Evolutionary conservation across 805 yeast genomes (phyloP).

Genomic region (Ogataea siamensis): DNA sequence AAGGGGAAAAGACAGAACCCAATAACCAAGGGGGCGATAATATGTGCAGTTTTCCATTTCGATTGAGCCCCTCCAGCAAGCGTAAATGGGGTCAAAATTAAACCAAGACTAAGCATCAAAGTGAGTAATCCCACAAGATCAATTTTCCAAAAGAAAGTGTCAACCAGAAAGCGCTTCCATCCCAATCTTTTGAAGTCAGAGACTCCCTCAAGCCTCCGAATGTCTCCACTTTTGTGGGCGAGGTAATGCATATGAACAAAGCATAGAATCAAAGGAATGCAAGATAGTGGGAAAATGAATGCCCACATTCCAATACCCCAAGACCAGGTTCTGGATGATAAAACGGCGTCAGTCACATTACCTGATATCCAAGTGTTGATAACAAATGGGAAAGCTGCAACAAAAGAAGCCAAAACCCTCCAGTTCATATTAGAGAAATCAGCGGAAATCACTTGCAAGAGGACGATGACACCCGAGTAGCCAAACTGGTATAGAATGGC

Average conservation of each 20-base stretch:
- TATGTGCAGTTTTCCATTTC: conserved; percentile 58
- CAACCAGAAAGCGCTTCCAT: conserved; percentile 31
- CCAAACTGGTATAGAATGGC: conserved; percentile 55
- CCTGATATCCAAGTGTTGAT: conserved; percentile 81
- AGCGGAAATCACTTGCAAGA: conserved; percentile 56
- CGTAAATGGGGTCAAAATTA: conserved; percentile 70
- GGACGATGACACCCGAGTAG: conserved; percentile 60
- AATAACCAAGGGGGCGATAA: conserved; percentile 67
- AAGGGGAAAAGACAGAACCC: conserved; percentile 62
- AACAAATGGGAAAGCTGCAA: conserved; percentile 70
- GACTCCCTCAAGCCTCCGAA: conserved; percentile 38
- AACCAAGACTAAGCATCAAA: conserved; percentile 55
- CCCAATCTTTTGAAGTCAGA: conserved; percentile 35
- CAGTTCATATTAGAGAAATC: conserved; percentile 69
- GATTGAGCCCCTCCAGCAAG: conserved; percentile 62
- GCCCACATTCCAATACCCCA: conserved; percentile 87
- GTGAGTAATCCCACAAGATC: conserved; percentile 64
- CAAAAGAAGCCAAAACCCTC: conserved; percentile 63
- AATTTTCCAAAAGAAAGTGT: conserved; percentile 55
- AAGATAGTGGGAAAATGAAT: conserved; percentile 63
- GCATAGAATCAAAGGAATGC: conserved; percentile 57
- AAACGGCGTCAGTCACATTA: conserved; percentile 44
- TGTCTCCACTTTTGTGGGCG: conserved; percentile 54
- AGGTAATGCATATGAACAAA: conserved; percentile 53
- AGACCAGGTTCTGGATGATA: conserved; percentile 45